phyloP scores from a whole-genome alignment of 1,284 basidiomycete genomes.

The Nidula niveotomentosa region DNA sequence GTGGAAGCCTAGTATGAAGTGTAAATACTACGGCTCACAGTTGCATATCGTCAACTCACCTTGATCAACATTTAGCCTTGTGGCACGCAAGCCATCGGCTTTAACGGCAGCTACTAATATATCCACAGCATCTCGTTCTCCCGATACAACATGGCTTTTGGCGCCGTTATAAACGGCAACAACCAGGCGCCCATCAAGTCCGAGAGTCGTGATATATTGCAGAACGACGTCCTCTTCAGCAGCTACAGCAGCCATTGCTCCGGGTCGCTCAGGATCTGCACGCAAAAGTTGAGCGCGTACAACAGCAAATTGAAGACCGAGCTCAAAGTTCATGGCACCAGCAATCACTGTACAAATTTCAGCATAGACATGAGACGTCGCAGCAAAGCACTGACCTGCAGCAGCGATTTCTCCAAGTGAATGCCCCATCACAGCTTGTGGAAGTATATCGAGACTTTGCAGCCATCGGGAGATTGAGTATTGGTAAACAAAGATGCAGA shows the following conservation, averaged over 20 bases:
- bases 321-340: conserved; percentile 24
- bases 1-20: conserved; percentile 26
- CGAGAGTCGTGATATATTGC: conserved; percentile 21
- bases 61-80: conserved; percentile 29
- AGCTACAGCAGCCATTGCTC: conserved; percentile 30
- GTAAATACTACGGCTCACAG: not conserved
- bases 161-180: conserved; percentile 30
- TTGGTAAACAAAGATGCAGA: conserved; percentile 25
- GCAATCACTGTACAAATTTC: conserved; percentile 13
- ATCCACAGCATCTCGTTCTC: conserved; percentile 23
- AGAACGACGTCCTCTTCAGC: conserved; percentile 19
- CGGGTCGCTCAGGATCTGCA: conserved; percentile 21
- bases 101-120: conserved; percentile 25
- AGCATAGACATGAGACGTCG: not conserved
- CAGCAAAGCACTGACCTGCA: conserved; percentile 21
- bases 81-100: conserved; percentile 22
- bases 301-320: conserved; percentile 28
- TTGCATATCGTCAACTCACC: conserved; percentile 8
- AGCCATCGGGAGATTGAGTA: conserved; percentile 17
- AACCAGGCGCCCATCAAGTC: conserved; percentile 17
- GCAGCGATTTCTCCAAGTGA: conserved; percentile 36
- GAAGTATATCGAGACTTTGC: conserved; percentile 21
- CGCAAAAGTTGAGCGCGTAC: conserved; percentile 27
- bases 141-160: conserved; percentile 29
- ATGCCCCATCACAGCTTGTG: conserved; percentile 30